phyloP scores from a whole-genome alignment of 352 stramenopile genomes.

The Phytopythium oedochilum region DNA sequence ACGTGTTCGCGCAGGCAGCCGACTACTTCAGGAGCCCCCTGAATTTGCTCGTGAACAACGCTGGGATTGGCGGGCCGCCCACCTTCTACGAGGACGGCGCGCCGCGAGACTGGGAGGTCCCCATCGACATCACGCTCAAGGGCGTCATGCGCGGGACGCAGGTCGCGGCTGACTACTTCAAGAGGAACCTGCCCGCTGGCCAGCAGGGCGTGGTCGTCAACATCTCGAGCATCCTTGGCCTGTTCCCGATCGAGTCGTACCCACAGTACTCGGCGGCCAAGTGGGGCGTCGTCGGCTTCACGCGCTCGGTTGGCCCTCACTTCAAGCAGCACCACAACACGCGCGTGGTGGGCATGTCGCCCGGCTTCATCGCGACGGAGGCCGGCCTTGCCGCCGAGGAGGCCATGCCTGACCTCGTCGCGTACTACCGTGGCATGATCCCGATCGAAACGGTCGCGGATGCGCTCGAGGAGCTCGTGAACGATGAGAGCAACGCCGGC shows the following conservation, averaged over 20 bases:
- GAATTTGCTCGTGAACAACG: conserved; percentile 67
- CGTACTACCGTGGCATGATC: conserved; percentile 10
- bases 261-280: conserved; percentile 54
- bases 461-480: conserved; percentile 9
- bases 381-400: conserved; percentile 28
- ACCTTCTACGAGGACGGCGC: conserved; percentile 20
- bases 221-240: conserved; percentile 39
- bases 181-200: conserved; percentile 20
- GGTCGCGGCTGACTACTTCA: conserved; percentile 34
- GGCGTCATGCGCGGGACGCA: conserved; percentile 52
- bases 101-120: conserved; percentile 13
- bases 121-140: conserved; percentile 44
- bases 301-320: conserved; percentile 28
- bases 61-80: conserved; percentile 35
- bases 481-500: conserved; percentile 10
- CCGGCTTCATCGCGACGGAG: conserved; percentile 41
- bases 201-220: conserved; percentile 47
- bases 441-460: conserved; percentile 8
- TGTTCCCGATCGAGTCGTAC: conserved; percentile 30
- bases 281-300: conserved; percentile 49
- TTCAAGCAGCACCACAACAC: conserved; percentile 45
- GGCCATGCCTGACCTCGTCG: conserved; percentile 13
- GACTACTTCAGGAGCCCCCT: conserved; percentile 33
- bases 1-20: conserved; percentile 33
- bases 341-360: conserved; percentile 35